These are phyloP conservation scores for Triticum monococcum DNA, from an alignment of 176 grass and related monocot genomes.

Conservation along the genomic window DNA sequence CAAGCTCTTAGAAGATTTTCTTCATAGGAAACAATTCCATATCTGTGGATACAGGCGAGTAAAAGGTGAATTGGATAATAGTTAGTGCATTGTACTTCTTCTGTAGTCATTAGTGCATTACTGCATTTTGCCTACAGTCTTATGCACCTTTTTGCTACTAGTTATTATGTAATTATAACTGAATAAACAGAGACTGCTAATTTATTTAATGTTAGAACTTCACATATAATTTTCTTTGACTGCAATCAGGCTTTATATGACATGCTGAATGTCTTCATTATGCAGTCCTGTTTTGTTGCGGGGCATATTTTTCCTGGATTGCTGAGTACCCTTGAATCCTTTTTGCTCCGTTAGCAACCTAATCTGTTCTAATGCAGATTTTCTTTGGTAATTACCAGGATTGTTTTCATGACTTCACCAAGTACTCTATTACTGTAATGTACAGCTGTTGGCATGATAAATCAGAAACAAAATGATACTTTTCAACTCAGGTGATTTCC, in stretches of 20 bases:
- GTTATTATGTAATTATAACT: neutral
- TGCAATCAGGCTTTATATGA: neutral
- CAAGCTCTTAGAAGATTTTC: neutral
- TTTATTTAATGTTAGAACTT: neutral
- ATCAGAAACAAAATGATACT: neutral
- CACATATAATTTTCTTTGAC: neutral
- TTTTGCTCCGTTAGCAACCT: neutral
- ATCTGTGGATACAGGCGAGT: conserved; percentile 7
- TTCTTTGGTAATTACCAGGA: conserved; percentile 11
- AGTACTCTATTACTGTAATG: neutral
- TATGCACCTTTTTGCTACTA: neutral
- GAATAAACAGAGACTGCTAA: neutral
- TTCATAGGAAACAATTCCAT: neutral
- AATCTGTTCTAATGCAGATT: conserved; percentile 15
- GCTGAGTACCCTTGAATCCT: neutral
- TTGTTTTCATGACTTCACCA: neutral
- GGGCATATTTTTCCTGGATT: neutral
- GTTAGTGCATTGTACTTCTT: neutral
- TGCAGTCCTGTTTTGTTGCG: neutral
- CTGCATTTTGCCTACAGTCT: neutral
- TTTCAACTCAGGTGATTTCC: neutral
- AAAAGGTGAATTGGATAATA: neutral
- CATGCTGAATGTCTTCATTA: neutral
- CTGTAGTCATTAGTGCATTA: neutral
- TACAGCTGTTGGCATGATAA: neutral